Conservation (phyloP, 345 rosid genomes). For the Cardiospermum halicacabum region DNA sequence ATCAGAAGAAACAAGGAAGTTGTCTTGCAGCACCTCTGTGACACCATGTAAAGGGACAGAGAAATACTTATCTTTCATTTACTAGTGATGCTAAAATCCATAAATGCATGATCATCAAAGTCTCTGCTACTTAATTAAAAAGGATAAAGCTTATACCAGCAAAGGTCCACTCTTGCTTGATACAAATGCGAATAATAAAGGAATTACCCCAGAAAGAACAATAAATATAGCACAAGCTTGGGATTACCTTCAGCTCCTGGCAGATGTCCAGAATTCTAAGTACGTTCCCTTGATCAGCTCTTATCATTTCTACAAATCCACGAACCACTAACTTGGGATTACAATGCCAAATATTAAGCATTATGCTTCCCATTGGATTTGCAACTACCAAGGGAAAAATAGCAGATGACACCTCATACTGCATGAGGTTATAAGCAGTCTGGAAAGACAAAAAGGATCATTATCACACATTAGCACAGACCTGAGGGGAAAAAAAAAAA, state of each 20-base stretch:
- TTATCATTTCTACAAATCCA: conserved; percentile 23
- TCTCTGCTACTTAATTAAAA: neutral
- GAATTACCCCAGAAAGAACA: neutral
- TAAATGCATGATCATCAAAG: neutral
- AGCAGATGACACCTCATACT: conserved; percentile 20
- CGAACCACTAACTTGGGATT: conserved; percentile 26
- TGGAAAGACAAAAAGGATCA: conserved; percentile 10
- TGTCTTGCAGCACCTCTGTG: neutral
- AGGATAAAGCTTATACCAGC: neutral
- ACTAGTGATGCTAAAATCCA: neutral
- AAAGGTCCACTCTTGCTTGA: neutral
- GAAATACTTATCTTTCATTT: neutral
- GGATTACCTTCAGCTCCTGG: conserved; percentile 32
- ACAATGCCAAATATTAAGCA: conserved; percentile 30
- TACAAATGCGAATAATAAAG: neutral
- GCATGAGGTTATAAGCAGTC: conserved; percentile 38
- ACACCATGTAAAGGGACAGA: neutral
- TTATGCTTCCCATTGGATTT: conserved; percentile 18
- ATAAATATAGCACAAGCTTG: neutral
- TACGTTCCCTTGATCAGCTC: neutral
- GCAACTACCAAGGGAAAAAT: conserved; percentile 25
- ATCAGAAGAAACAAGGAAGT: neutral
- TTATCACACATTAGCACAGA: neutral
- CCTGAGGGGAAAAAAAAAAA: too few relatives aligned
- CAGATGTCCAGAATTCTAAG: conserved; percentile 25